phyloP scores from a whole-genome alignment of 305 asterid genomes.

The Stenogyne calaminthoides region DNA sequence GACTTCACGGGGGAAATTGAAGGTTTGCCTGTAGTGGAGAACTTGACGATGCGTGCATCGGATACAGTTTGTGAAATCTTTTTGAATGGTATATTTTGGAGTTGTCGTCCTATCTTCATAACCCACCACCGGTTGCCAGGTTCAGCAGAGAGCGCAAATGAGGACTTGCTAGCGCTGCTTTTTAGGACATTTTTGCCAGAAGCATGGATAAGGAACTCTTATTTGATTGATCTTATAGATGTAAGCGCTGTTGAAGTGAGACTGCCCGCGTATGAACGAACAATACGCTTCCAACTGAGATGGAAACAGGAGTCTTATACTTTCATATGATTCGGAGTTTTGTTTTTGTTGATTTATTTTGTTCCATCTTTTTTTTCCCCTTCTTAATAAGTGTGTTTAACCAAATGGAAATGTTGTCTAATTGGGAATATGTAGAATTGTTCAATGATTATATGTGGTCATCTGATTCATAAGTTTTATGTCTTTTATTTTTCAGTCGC shows the following conservation, averaged over 20 bases:
- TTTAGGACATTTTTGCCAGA: neutral
- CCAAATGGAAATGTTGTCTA: too few species aligned
- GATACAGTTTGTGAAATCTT: too few species aligned
- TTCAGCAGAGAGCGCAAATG: neutral
- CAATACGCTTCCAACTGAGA: neutral
- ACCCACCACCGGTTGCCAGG: neutral
- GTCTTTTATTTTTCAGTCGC: too few species aligned
- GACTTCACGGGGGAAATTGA: neutral
- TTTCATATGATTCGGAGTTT: too few species aligned
- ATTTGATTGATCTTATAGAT: neutral
- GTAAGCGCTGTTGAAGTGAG: neutral
- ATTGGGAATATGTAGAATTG: too few species aligned
- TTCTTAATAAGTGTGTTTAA: too few species aligned
- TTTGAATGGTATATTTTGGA: slow-evolving; percentile 1
- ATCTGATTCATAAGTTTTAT: too few species aligned
- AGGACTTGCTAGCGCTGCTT: neutral
- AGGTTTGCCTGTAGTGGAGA: slow-evolving; percentile 13
- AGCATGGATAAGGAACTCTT: neutral
- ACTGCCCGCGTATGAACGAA: neutral
- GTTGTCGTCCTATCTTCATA: neutral
- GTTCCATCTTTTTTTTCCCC: too few species aligned
- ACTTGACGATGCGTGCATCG: neutral
- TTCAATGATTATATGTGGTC: too few species aligned
- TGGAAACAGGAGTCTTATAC: neutral
- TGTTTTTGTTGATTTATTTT: too few species aligned